Conservation (phyloP, 2,329 filamentous ascomycete genomes). For the Scedosporium minutisporum region DNA sequence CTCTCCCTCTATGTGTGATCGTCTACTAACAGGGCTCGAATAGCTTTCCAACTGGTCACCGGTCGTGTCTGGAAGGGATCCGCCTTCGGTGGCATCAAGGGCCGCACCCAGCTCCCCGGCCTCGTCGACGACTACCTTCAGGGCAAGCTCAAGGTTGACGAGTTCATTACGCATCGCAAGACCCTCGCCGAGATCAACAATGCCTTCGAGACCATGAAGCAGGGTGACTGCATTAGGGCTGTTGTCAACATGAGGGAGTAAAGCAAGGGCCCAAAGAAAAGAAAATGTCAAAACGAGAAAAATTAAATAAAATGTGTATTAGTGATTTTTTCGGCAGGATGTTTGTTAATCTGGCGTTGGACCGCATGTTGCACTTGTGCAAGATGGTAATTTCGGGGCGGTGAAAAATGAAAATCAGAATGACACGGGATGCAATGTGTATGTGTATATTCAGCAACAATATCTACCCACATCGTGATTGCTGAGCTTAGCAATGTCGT, state of each 20-base stretch:
- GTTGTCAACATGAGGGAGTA: conserved; percentile 59
- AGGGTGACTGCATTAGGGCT: conserved; percentile 91
- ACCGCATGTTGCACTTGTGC: no score
- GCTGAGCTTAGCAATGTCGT: no score
- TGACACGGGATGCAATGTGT: no score
- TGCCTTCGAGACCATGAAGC: conserved; percentile 90
- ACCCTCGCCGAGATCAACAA: conserved; percentile 73
- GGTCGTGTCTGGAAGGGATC: conserved; percentile 97
- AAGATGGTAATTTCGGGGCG: no score
- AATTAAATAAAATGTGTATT: background rate
- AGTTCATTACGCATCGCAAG: conserved; percentile 97
- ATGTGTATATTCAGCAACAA: no score
- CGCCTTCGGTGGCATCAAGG: conserved; percentile 97
- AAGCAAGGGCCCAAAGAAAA: background rate
- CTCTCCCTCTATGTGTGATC: conserved; percentile 6
- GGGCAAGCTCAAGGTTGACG: conserved; percentile 91
- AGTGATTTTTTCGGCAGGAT: background rate
- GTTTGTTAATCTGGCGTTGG: background rate
- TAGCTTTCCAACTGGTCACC: conserved; percentile 96
- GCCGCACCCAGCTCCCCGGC: conserved; percentile 78
- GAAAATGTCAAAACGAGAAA: no score
- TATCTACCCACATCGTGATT: no score
- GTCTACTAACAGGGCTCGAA: conserved; percentile 12
- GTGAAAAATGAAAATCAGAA: no score
- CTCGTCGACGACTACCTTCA: conserved; percentile 84